Conservation (phyloP, 257 asterid genomes). For the Linaria vulgaris region DNA sequence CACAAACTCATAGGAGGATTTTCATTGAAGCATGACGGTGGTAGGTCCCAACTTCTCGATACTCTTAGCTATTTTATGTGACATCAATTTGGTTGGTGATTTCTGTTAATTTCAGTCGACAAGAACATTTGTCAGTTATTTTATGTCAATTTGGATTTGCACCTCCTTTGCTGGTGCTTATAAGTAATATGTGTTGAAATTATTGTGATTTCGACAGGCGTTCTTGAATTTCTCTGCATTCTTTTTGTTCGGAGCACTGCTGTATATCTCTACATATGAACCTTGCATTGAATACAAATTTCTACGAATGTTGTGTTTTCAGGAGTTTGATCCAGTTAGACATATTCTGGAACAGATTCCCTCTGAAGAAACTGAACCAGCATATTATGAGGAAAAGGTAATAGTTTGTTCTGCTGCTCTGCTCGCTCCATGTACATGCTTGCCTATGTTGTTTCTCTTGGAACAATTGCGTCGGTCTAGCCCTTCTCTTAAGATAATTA, state of each 20-base stretch:
- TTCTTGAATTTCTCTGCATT: slow-evolving; percentile 12
- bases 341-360: slow-evolving; percentile 72
- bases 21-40: slow-evolving; percentile 16
- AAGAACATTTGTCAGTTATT: neutral
- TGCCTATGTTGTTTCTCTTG: slow-evolving; percentile 17
- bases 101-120: slow-evolving; percentile 13
- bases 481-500: slow-evolving; percentile 7
- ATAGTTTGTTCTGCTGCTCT: slow-evolving; percentile 14
- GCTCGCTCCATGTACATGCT: slow-evolving; percentile 17
- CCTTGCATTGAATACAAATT: slow-evolving; percentile 32
- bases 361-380: slow-evolving; percentile 61
- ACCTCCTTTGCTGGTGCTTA: slow-evolving; percentile 18
- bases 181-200: slow-evolving; percentile 11
- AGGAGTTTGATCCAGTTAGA: slow-evolving; percentile 92
- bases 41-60: slow-evolving; percentile 8
- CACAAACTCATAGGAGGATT: neutral
- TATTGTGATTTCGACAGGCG: slow-evolving; percentile 1
- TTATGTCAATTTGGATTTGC: slow-evolving; percentile 23
- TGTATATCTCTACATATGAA: slow-evolving; percentile 18
- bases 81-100: slow-evolving; percentile 13
- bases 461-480: neutral
- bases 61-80: neutral
- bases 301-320: slow-evolving; percentile 25
- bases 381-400: slow-evolving; percentile 90
- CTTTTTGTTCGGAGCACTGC: slow-evolving; percentile 12